Conservation (phyloP, 345 rosid species). For the Boechera retrofracta region DNA sequence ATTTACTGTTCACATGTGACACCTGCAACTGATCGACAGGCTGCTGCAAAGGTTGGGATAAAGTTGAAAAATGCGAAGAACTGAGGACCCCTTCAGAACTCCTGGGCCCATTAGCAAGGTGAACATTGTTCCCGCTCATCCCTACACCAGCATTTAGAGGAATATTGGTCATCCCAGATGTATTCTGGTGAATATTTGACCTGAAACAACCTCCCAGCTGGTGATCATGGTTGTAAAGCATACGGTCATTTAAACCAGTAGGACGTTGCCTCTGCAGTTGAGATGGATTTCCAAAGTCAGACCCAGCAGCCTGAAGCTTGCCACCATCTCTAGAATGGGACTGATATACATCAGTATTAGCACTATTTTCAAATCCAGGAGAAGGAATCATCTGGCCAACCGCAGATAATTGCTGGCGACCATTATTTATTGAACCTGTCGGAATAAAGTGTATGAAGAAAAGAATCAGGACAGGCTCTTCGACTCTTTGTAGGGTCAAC, state of each 20-base stretch:
- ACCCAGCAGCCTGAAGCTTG: slow-evolving; percentile 67
- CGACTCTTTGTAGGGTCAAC: slow-evolving; percentile 32
- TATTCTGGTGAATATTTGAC: slow-evolving; percentile 69
- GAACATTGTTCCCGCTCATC: slow-evolving; percentile 61
- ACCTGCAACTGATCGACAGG: slow-evolving; percentile 76
- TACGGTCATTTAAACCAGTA: slow-evolving; percentile 70
- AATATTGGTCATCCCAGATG: slow-evolving; percentile 72
- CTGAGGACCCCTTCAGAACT: slow-evolving; percentile 35
- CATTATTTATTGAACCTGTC: slow-evolving; percentile 70
- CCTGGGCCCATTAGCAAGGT: slow-evolving; percentile 43
- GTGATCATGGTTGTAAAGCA: slow-evolving; percentile 65
- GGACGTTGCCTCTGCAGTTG: slow-evolving; percentile 62
- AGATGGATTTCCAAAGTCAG: slow-evolving; percentile 62
- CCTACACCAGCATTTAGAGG: slow-evolving; percentile 66
- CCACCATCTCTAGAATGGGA: slow-evolving; percentile 63
- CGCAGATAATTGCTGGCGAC: slow-evolving; percentile 67
- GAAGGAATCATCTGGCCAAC: slow-evolving; percentile 94
- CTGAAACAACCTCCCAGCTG: slow-evolving; percentile 73
- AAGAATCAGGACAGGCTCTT: slow-evolving; percentile 2
- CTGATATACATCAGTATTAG: slow-evolving; percentile 50
- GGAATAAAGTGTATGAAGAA: slow-evolving; percentile 18
- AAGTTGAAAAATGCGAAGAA: slow-evolving; percentile 54
- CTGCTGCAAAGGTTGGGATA: slow-evolving; percentile 72
- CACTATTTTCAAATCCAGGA: slow-evolving; percentile 66
- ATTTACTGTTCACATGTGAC: slow-evolving; percentile 69